Evolutionary conservation across 345 rosid species (phyloP).

Genomic region (Acer yangbiense): DNA sequence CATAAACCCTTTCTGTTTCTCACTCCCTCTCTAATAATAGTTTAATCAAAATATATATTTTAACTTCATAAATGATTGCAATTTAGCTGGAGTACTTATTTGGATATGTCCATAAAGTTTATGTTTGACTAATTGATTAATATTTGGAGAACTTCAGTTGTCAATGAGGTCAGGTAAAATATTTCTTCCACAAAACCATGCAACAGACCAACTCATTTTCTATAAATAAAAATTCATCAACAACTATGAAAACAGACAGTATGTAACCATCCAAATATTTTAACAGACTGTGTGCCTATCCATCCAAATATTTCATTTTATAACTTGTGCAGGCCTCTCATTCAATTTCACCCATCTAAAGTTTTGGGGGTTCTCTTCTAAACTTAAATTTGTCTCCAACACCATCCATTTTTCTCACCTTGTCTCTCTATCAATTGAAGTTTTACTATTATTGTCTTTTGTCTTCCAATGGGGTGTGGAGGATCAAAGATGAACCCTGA

Average conservation of each 20-base stretch:
- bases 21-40: too few species aligned
- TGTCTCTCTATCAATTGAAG: neutral
- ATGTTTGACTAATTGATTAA: too few species aligned
- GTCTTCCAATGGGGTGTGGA: conserved; percentile 27
- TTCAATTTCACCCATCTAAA: neutral
- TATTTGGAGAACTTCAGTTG: neutral
- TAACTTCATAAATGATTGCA: too few species aligned
- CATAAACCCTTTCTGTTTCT: too few species aligned
- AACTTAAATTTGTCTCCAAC: neutral
- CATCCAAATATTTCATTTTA: neutral
- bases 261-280: neutral
- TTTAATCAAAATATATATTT: too few species aligned
- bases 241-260: neutral
- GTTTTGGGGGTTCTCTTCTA: neutral
- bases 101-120: too few species aligned
- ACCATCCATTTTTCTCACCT: neutral
- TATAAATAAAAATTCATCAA: neutral
- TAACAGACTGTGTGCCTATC: neutral
- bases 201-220: neutral
- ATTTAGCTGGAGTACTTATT: too few species aligned
- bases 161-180: neutral
- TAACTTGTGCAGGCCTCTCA: neutral
- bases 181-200: neutral
- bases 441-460: neutral
- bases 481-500: conserved; percentile 20